phyloP scores from a whole-genome alignment of 495 filamentous ascomycete genomes.

The Aspergillus panamensis region DNA sequence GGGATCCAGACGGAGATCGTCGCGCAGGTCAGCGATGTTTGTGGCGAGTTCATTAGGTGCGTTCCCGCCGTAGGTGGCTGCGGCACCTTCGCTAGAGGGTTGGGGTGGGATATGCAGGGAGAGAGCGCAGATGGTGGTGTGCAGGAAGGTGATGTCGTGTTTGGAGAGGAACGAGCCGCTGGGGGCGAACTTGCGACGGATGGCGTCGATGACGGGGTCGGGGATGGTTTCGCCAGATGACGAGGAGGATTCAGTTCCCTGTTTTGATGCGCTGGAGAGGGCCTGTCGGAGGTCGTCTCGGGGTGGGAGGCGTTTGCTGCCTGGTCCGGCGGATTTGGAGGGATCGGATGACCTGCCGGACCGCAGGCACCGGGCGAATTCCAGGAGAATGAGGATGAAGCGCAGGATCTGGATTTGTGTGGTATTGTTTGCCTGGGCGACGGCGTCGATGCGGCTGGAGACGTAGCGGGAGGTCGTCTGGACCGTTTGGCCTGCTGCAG shows the following conservation, averaged over 20 bases:
- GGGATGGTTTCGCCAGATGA: constrained; percentile 36
- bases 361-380: constrained; percentile 56
- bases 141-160: constrained; percentile 59
- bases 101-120: constrained; percentile 51
- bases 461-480: constrained; percentile 63
- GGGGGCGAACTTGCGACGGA: constrained; percentile 68
- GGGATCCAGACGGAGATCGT: constrained; percentile 74
- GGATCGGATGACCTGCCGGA: constrained; percentile 18
- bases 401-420: constrained; percentile 55
- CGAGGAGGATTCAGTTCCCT: constrained; percentile 14
- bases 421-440: constrained; percentile 54
- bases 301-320: constrained; percentile 39
- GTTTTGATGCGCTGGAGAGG: constrained; percentile 30
- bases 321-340: constrained; percentile 29
- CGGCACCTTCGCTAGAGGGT: constrained; percentile 39
- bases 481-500: constrained; percentile 53
- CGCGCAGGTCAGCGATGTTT: constrained; percentile 69
- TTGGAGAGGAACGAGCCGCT: constrained; percentile 53
- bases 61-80: constrained; percentile 44
- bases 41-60: constrained; percentile 75
- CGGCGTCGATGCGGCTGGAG: constrained; percentile 53
- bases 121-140: constrained; percentile 65
- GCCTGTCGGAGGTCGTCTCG: constrained; percentile 41
- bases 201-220: constrained; percentile 61
- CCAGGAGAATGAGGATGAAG: constrained; percentile 58